Evolutionary conservation across 2,329 filamentous ascomycete species (phyloP), one percentile per base, ranked within the genome.

Genomic region (Coniochaeta sp.): DNA sequence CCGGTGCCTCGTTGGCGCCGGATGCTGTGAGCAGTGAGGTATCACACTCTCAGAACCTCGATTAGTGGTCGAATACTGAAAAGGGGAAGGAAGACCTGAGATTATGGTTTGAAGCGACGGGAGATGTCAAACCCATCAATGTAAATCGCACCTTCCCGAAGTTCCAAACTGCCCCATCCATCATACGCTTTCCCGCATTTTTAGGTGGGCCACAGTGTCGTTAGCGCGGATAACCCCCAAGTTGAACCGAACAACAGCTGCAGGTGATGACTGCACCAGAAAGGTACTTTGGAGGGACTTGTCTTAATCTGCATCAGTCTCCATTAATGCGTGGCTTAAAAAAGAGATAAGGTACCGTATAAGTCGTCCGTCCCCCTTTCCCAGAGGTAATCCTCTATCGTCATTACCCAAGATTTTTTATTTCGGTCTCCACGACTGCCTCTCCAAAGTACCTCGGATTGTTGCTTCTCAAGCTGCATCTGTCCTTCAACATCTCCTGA

Each of bases 361-460:
- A 49, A 33, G 47, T 49, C 30, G 38, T 30, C 26, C 5, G 20
- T 33, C 30, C 31, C 47, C 47, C 31, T 35, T 49, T 49, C 14
- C 20, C 30, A 18, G 18, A 24, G 38, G 38, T 42, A 42, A 42
- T 42, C 38, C 38, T 42, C 38, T 14, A 47, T 47, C 45, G 28
- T 47, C 45, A 47, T 47, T 47, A 47, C 45, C 45, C 45, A 30
- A 47, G 45, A 47, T 47, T 47, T 32, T 47, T 47, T 47, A 30
- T 47, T 47, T 47, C 10, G 28, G 16, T 31, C 30, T 32, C 33
- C 33, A 18, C 33, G 33, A 22, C 14, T 38, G 38, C 38, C 38
- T 42, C 38, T 12, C 12, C 22, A 42, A 42, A 42, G 38, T 40
- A n/a, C 38, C 38, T 42, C 38, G 10, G 18, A 22, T 8, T 26